Evolutionary conservation across 1,284 basidiomycete species (phyloP).

Genomic region (Pseudozyma sp.): DNA sequence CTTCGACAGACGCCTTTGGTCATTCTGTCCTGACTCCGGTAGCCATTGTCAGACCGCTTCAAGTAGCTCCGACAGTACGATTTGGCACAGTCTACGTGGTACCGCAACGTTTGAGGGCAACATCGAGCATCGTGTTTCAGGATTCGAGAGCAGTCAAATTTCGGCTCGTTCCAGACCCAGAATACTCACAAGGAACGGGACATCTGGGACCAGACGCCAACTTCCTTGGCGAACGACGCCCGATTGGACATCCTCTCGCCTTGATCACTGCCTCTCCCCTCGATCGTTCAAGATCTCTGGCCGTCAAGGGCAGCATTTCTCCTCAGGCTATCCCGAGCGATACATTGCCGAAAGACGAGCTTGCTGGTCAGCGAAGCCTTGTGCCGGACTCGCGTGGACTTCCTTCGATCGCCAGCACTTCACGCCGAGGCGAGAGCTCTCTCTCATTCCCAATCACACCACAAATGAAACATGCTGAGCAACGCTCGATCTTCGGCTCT

Average conservation of each 20-base stretch:
- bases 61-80: not conserved
- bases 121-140: not conserved
- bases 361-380: no score
- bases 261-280: not conserved
- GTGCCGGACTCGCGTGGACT: no score
- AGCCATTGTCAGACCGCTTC: constrained; percentile 13
- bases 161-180: not conserved
- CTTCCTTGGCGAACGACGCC: not conserved
- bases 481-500: no score
- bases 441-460: no score
- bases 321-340: no score
- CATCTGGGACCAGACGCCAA: no score
- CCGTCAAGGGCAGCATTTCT: no score
- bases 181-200: not conserved
- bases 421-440: no score
- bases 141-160: not conserved
- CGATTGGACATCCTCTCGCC: not conserved
- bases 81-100: constrained; percentile 2
- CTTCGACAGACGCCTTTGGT: no score
- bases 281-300: not conserved
- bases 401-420: no score
- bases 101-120: not conserved
- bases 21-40: not conserved
- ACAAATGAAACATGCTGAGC: no score
- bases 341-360: no score